Percentiles rank a stretch among this genome's conserved stretches.
Conservation (phyloP, 2,329 filamentous ascomycete species). For the Fusarium goolgardi region DNA sequence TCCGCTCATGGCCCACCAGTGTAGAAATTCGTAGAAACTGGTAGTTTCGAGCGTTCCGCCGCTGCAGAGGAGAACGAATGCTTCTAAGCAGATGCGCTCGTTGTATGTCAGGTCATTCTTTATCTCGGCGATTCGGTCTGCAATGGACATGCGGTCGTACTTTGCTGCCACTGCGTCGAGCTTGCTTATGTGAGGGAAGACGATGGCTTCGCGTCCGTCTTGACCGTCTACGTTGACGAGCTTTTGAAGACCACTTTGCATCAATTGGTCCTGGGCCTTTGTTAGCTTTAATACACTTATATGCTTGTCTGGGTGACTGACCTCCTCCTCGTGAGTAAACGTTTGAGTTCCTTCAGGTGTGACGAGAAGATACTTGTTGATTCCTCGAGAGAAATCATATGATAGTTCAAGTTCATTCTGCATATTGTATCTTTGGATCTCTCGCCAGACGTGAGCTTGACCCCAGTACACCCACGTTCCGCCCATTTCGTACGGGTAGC, state of each 20-base stretch:
- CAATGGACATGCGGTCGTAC: conserved; percentile 56
- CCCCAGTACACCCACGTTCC: conserved; percentile 63
- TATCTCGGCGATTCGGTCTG: conserved; percentile 58
- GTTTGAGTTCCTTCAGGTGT: conserved; percentile 46
- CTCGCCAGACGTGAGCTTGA: conserved; percentile 57
- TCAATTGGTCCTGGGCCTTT: conserved; percentile 42
- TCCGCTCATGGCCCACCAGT: conserved; percentile 60
- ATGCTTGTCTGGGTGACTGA: conserved; percentile 3
- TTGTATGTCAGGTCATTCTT: conserved; percentile 52
- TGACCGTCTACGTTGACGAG: conserved; percentile 60
- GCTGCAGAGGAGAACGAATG: conserved; percentile 57
- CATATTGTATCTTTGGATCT: conserved; percentile 60
- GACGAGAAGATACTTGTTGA: conserved; percentile 57
- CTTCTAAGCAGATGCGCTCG: conserved; percentile 56
- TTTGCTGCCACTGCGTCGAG: conserved; percentile 49
- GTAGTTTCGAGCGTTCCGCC: conserved; percentile 57
- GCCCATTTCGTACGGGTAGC: conserved; percentile 61
- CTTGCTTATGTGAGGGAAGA: conserved; percentile 55
- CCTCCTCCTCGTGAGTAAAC: conserved; percentile 58
- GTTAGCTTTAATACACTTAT: accelerated
- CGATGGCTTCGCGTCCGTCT: conserved; percentile 52
- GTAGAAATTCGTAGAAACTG: conserved; percentile 60
- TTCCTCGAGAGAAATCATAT: conserved; percentile 55
- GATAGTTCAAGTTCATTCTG: conserved; percentile 54
- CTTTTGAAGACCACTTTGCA: conserved; percentile 53